Base-by-base conservation (phyloP, 768 basidiomycete species). In the Hemileccinum impolitum region DNA sequence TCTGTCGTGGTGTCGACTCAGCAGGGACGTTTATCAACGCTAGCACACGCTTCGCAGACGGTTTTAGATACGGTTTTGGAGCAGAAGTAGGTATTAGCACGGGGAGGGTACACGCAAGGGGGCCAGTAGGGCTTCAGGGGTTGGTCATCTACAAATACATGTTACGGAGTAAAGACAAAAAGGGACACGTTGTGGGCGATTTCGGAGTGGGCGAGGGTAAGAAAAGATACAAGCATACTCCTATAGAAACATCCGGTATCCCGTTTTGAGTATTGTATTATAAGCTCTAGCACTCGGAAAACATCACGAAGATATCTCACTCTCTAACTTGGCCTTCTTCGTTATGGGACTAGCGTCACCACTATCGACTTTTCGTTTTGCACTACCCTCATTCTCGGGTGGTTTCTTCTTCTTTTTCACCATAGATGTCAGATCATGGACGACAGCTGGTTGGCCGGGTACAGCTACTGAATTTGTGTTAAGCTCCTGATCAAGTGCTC, bases 11-110 rank as follows among this genome's bases (percentile, higher is more conserved):
- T 7, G 85, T 97, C 19, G 94, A 95, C 66, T 89, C 88, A 0
- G 89, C 95, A 1, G 91, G 94, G 26, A 91, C 91, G 5, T 99
- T 87, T 60, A 79, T 95, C 51, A 98, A 99, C 60, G 94, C 94
- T 7, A 92, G 88, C 61, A 97, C 96, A 10, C 80, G 96, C 32
- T 98, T 99, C 65, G 87, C 94, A 0, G 96, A 99, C 67, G 95
- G 96, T 12, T 96, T 94, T 70, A 72, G 95, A 52, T 98, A 93
- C 64, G 96, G 96, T 0, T 94, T 96, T 56, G 96, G 96, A 3
- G 94, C 96, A 5, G 96, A 98, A 69, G 95, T 99, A 0, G 96
- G 96, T 9, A 96, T 99, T 61, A 90, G 88, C 65, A 99, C 96
- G 0, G 94, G 95, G 1, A 84, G 90, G 62, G 95, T 96, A 48